Base-by-base conservation (phyloP, 1,284 basidiomycete genomes). In the Clitocybe nebularis region DNA sequence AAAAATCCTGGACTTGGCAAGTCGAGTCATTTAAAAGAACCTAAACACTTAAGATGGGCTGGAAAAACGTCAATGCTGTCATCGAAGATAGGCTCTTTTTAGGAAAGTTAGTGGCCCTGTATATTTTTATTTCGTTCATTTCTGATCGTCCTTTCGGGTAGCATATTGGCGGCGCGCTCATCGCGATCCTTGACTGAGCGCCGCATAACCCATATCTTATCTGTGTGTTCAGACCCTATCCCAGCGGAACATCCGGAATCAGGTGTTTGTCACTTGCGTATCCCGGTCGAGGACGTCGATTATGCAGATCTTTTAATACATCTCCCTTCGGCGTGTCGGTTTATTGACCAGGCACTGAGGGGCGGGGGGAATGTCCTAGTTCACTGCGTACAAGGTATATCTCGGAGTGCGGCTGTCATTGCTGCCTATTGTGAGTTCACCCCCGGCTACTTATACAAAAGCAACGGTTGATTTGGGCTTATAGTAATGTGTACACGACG, bases 301-400 rank as follows among this genome's bases (percentile, higher is more conserved):
- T 85, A 89, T 53, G 89, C 84, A 50, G 83, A 91, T 59, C 76
- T 93, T 40, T 71, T 91, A 43, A 84, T 89, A 33, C 75, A 86
- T 57, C 71, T 93, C 45, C 84, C 86, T n/a, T 61, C 67, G 26
- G 82, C 87, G 14, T 84, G 87, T 58, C 78, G 71, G 36, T 93
- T 91, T 62, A 92, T 94, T 54, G 77, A 90, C 54, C 64, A 79
- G 32, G 88, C 89, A 8, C 61, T 91, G 36, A 63, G 67, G 23
- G 61, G 66, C 10, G 81, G 81, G 32, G 89, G 90, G 4, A 75
- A 79, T 35, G 78, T 92, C 45, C 74, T 94, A 34, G 89, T 94
- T 10, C 89, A 93, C 60, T 90, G 89, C 57, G 75, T 84, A 20
- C 83, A 89, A 53, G 90, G 91, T 29, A 72, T 91, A 39, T 89